Evolutionary conservation across 805 yeast species (phyloP), one percentile per base, ranked within the genome.

Genomic region (Wickerhamiella vanderwaltii): DNA sequence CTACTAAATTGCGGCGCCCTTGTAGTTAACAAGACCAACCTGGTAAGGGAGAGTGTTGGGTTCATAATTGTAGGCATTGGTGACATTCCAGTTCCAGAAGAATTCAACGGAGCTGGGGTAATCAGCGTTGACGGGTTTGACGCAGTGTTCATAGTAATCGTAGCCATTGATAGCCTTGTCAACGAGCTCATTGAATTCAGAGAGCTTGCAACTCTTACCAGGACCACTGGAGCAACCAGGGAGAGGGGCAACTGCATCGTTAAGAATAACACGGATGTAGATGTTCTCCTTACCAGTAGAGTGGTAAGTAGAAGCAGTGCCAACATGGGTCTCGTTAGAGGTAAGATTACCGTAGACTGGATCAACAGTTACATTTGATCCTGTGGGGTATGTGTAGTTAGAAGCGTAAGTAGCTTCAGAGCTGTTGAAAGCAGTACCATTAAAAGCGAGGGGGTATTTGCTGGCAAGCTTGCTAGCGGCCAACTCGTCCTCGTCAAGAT

Each of bases 221-320:
- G 77, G 77, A 9, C 78, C 77, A 35, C 54, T 50, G 34, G 62
- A 54, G 54, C 77, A 72, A 9, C 57, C 56, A 13, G 68, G 65
- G 15, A 74, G 51, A 16, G 77, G 75, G 22, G 67, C 61, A 18
- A 72, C 75, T 3, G 72, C 74, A 51, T 73, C 77, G 52, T 73
- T 73, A 9, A 72, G 51, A 5, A 71, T 57, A 29, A 66, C 59
- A 51, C 78, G 67, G 22, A 73, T 72, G 51, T 60, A 74, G 16
- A 54, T 51, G 16, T 52, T 53, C 35, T 51, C 54, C 23, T 19
- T 34, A 22, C 41, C 47, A 16, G n/a, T 24, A 15, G n/a, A 9
- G 23, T 38, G 31, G 12, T 29, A 5, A 9, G 11, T 17, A 12
- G 29, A 16, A 20, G 16, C 25, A 24, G 17, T 22, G 23, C 30